Evolutionary conservation across 345 rosid species (phyloP).

Genomic region (Streptanthus diversifolius): DNA sequence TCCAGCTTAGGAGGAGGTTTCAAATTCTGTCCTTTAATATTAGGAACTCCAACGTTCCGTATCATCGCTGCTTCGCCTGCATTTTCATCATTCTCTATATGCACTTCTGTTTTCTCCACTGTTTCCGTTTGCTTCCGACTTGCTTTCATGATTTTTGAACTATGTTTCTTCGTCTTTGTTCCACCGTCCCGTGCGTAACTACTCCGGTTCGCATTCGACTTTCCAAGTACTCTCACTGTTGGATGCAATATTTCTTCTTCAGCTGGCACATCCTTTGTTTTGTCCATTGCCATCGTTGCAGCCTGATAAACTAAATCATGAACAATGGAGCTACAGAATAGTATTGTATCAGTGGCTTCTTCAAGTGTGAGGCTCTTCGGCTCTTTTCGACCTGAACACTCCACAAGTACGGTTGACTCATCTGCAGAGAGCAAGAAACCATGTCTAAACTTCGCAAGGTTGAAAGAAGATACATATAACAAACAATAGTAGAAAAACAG

Average conservation of each 20-base stretch:
- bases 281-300: slow-evolving; percentile 74
- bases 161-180: slow-evolving; percentile 41
- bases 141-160: slow-evolving; percentile 52
- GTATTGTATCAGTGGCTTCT: slow-evolving; percentile 91
- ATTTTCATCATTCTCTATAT: slow-evolving; percentile 83
- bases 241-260: slow-evolving; percentile 66
- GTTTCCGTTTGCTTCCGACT: slow-evolving; percentile 55
- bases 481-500: neutral
- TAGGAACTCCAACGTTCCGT: slow-evolving; percentile 60
- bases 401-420: slow-evolving; percentile 66
- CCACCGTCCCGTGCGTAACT: slow-evolving; percentile 51
- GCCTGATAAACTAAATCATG: slow-evolving; percentile 85
- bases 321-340: slow-evolving; percentile 92
- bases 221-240: slow-evolving; percentile 67
- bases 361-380: slow-evolving; percentile 86
- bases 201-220: slow-evolving; percentile 48
- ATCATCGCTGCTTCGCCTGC: slow-evolving; percentile 47
- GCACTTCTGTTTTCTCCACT: slow-evolving; percentile 40
- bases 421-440: slow-evolving; percentile 40
- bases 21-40: slow-evolving; percentile 46
- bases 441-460: slow-evolving; percentile 1
- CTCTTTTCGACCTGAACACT: slow-evolving; percentile 55
- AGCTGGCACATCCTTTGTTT: slow-evolving; percentile 43
- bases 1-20: slow-evolving; percentile 92
- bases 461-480: neutral